Percentiles rank a stretch among this genome's conserved stretches.
phyloP scores from a whole-genome alignment of 768 basidiomycete species.

The Cystobasidium onofrii region DNA sequence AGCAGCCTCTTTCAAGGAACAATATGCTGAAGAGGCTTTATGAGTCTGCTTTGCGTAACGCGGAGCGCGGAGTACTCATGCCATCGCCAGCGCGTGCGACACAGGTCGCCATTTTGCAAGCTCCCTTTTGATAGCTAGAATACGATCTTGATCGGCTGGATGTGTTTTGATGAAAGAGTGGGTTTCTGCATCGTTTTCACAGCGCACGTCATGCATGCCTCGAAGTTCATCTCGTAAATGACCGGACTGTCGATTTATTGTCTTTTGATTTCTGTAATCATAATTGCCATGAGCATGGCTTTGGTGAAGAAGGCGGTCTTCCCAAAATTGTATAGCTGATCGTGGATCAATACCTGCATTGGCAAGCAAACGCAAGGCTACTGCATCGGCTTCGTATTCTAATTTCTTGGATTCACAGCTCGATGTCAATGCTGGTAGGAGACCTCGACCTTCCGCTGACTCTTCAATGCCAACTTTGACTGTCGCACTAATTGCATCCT shows the following conservation, averaged over 20 bases:
- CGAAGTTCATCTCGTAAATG: slow-evolving; percentile 49
- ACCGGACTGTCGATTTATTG: no score
- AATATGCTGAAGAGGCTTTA: no score
- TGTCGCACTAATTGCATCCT: slow-evolving; percentile 78
- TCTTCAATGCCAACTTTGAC: slow-evolving; percentile 61
- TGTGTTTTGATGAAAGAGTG: slow-evolving; percentile 50
- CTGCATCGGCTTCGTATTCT: slow-evolving; percentile 63
- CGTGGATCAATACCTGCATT: slow-evolving; percentile 85
- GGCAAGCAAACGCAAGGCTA: slow-evolving; percentile 57
- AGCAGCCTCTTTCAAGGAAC: no score
- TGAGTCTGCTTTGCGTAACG: no score
- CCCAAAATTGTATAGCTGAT: slow-evolving; percentile 74
- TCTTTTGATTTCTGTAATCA: slow-evolving; percentile 7
- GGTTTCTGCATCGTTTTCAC: slow-evolving; percentile 52
- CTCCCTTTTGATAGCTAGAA: slow-evolving; percentile 59
- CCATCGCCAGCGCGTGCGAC: neutral
- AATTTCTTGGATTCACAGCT: slow-evolving; percentile 71
- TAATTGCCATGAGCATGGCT: neutral
- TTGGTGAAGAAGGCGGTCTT: slow-evolving; percentile 46
- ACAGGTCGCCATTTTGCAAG: slow-evolving; percentile 54
- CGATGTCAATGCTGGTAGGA: slow-evolving; percentile 15
- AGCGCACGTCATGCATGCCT: slow-evolving; percentile 46
- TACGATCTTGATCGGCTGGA: slow-evolving; percentile 61
- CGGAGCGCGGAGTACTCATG: no score
- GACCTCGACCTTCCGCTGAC: slow-evolving; percentile 38